phyloP scores from a whole-genome alignment of 192 early-diverging fungal species.

The Podila minutissima region DNA sequence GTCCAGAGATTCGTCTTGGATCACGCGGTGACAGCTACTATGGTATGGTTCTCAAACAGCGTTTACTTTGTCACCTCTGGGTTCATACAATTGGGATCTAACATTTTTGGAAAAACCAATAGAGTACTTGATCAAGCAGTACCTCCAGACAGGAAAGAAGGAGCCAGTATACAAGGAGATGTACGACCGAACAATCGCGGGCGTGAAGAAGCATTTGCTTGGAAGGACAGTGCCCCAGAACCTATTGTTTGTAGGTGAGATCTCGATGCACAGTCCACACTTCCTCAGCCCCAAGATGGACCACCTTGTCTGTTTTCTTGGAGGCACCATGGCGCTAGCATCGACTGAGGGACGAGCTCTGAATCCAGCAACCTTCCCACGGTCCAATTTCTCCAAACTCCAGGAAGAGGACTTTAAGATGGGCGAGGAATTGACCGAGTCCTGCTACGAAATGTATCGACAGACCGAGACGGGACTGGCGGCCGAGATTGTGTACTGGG shows the following conservation, averaged over 20 bases:
- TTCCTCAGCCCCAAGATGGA: constrained; percentile 79
- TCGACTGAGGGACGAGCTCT: constrained; percentile 70
- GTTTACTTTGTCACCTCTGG: background rate
- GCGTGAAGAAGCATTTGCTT: constrained; percentile 74
- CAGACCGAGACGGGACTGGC: constrained; percentile 82
- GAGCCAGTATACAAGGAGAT: constrained; percentile 72
- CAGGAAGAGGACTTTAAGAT: constrained; percentile 73
- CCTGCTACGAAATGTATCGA: constrained; percentile 87
- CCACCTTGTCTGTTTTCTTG: constrained; percentile 94
- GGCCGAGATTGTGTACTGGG: constrained; percentile 88
- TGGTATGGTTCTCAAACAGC: constrained; percentile 52
- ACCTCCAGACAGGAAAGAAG: constrained; percentile 71
- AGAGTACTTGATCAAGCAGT: constrained; percentile 96
- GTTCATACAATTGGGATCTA: background rate
- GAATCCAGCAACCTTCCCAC: constrained; percentile 13
- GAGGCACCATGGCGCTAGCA: constrained; percentile 82
- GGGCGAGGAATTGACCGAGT: constrained; percentile 79
- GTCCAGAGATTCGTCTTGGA: constrained; percentile 75
- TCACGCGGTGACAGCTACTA: constrained; percentile 92
- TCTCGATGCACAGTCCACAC: constrained; percentile 23
- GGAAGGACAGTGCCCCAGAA: constrained; percentile 64
- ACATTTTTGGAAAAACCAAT: background rate
- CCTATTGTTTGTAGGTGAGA: constrained; percentile 75
- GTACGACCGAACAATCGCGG: constrained; percentile 71
- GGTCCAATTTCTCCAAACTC: constrained; percentile 52